phyloP scores from a whole-genome alignment of 345 rosid genomes.

The Lumnitzera littorea region DNA sequence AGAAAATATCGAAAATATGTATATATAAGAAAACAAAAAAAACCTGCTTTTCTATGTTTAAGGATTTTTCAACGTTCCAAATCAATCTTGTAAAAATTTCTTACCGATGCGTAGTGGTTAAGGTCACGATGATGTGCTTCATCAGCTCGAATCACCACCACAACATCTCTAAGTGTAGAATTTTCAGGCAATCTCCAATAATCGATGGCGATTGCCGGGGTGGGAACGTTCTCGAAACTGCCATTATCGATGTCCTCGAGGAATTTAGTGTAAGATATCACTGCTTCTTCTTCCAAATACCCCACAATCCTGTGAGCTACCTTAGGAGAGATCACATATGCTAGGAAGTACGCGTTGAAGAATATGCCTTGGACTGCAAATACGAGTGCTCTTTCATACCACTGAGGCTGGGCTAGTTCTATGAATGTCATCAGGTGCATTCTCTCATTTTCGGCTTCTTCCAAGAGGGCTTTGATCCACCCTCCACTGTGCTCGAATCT shows the following conservation, averaged over 20 bases:
- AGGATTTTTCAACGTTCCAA: too few relatives aligned
- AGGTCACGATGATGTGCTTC: constrained; percentile 64
- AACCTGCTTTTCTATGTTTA: too few relatives aligned
- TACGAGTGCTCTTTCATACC: constrained; percentile 53
- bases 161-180: constrained; percentile 52
- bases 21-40: too few relatives aligned
- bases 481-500: constrained; percentile 59
- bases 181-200: constrained; percentile 50
- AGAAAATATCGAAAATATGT: too few relatives aligned
- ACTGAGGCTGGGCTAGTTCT: constrained; percentile 41
- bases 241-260: constrained; percentile 52
- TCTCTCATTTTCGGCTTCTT: constrained; percentile 64
- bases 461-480: constrained; percentile 59
- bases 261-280: constrained; percentile 49
- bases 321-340: constrained; percentile 47
- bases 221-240: constrained; percentile 37
- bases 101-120: constrained; percentile 62
- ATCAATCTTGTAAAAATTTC: background rate
- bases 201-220: constrained; percentile 61
- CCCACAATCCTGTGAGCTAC: constrained; percentile 54
- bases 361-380: constrained; percentile 53
- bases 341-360: constrained; percentile 47
- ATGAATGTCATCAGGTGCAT: constrained; percentile 68
- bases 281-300: constrained; percentile 59
- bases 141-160: constrained; percentile 51